Evolutionary conservation across 139 green algal species (phyloP), one percentile per base, ranked within the genome.

Genomic region (Chlamydomonas incerta): DNA sequence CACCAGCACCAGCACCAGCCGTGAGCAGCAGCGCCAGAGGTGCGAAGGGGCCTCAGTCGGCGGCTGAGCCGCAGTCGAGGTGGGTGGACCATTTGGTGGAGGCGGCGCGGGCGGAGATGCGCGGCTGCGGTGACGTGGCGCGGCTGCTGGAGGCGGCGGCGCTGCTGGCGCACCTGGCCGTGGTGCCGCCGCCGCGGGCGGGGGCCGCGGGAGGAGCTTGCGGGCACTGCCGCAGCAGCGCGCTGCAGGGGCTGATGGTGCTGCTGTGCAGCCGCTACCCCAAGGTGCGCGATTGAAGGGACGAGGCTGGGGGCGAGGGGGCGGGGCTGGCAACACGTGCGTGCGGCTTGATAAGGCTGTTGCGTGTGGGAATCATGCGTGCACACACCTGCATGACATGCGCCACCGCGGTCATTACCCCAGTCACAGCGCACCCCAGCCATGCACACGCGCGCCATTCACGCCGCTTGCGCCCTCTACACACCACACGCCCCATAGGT

Each of bases 251-350:
- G 8, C 81, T 96, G 21, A 69, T 97, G 67, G 87, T 89, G 21
- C 88, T 98, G 60, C 88, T 97, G 46, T 87, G 65, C 47, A 95
- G 86, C 79, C 85, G 81, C 26, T 96, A 93, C 74, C 94, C 95
- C 21, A 94, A 90, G 87, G 89, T 95, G 55, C 5, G 60, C 34
- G 34, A n/a, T n/a, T n/a, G n/a, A n/a, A n/a, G n/a, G n/a, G n/a
- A n/a, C n/a, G n/a, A n/a, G n/a, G n/a, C n/a, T n/a, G n/a, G n/a
- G n/a, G n/a, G n/a, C n/a, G n/a, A n/a, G n/a, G n/a, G n/a, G n/a
- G n/a, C n/a, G n/a, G n/a, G n/a, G n/a, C n/a, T n/a, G n/a, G n/a
- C n/a, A n/a, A n/a, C n/a, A n/a, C n/a, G n/a, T n/a, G n/a, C n/a
- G n/a, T n/a, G n/a, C n/a, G n/a, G n/a, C n/a, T n/a, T n/a, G n/a